A percentile compares a stretch with the other conserved stretches of the same genome.
These are phyloP conservation scores for Fonsecaea monophora DNA, from an alignment of 2,329 filamentous ascomycete species.

Conservation along the genomic window DNA sequence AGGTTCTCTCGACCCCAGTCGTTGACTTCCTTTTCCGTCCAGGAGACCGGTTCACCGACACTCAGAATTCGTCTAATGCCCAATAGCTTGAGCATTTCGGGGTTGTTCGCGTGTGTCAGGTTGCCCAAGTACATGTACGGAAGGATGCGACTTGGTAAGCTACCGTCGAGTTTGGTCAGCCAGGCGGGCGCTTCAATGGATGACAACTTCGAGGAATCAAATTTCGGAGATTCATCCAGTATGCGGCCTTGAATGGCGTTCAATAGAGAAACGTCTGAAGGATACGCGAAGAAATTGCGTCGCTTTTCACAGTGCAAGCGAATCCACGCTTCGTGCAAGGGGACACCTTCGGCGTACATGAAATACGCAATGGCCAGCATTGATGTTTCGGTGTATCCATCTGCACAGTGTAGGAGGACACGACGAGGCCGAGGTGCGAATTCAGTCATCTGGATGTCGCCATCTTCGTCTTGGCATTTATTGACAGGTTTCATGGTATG, in stretches of 20 bases:
- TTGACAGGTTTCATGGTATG: slow-evolving; percentile 60
- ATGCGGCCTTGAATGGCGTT: slow-evolving; percentile 76
- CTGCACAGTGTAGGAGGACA: slow-evolving; percentile 89
- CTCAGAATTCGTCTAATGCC: slow-evolving; percentile 89
- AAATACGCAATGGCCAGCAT: slow-evolving; percentile 89
- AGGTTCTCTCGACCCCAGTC: slow-evolving; percentile 80
- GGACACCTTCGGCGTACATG: slow-evolving; percentile 84
- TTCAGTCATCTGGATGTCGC: slow-evolving; percentile 62
- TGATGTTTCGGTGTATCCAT: slow-evolving; percentile 95
- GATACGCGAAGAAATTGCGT: slow-evolving; percentile 96
- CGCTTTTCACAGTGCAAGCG: slow-evolving; percentile 78
- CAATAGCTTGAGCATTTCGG: slow-evolving; percentile 76
- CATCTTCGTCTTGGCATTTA: slow-evolving; percentile 56
- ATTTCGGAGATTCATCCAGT: slow-evolving; percentile 70
- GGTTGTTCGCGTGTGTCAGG: slow-evolving; percentile 90
- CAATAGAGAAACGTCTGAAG: slow-evolving; percentile 85
- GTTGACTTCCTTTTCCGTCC: slow-evolving; percentile 73
- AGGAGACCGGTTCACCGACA: slow-evolving; percentile 86
- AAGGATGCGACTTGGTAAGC: slow-evolving; percentile 83
- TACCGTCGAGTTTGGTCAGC: slow-evolving; percentile 85
- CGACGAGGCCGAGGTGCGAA: slow-evolving; percentile 61
- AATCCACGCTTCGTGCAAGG: slow-evolving; percentile 86
- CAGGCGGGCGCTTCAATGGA: slow-evolving; percentile 68
- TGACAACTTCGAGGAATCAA: slow-evolving; percentile 39
- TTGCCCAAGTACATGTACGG: slow-evolving; percentile 98